Evolutionary conservation across 208 protist genomes (phyloP).

Genomic region (Leishmania tropica): DNA sequence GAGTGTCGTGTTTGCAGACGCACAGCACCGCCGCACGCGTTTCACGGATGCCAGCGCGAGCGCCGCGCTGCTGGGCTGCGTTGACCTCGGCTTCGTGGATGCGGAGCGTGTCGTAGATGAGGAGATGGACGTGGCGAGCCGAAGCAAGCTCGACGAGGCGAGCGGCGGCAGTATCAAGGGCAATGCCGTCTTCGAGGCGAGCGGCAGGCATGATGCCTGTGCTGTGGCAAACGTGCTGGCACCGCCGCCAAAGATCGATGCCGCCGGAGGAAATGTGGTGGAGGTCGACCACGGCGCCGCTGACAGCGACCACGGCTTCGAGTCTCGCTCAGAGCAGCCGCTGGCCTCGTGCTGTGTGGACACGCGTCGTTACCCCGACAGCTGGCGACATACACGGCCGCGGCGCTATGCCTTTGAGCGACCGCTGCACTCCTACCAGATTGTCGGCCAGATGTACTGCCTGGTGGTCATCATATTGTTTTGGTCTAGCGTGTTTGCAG

Average conservation of each 20-base stretch:
- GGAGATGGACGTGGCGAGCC: background rate
- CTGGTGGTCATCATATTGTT: slow-evolving; percentile 44
- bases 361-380: slow-evolving; percentile 39
- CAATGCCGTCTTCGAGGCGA: background rate
- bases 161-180: background rate
- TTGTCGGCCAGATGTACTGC: slow-evolving; percentile 43
- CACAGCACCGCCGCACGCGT: background rate
- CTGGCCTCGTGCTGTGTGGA: slow-evolving; percentile 66
- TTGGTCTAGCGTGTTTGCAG: slow-evolving; percentile 45
- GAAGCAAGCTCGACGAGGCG: background rate
- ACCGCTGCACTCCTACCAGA: slow-evolving; percentile 60
- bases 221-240: background rate
- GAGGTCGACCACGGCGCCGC: slow-evolving; percentile 10
- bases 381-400: slow-evolving; percentile 50
- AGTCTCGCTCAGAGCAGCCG: slow-evolving; percentile 32
- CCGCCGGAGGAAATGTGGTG: background rate
- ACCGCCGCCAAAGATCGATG: background rate
- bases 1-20: background rate
- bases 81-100: background rate
- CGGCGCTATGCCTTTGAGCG: slow-evolving; percentile 72
- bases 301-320: slow-evolving; percentile 11
- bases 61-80: background rate
- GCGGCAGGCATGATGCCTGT: background rate
- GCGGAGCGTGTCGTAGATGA: background rate
- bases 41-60: background rate